These are phyloP conservation scores for Solanum chacoense DNA, from an alignment of 305 asterid species.

Conservation along the genomic window DNA sequence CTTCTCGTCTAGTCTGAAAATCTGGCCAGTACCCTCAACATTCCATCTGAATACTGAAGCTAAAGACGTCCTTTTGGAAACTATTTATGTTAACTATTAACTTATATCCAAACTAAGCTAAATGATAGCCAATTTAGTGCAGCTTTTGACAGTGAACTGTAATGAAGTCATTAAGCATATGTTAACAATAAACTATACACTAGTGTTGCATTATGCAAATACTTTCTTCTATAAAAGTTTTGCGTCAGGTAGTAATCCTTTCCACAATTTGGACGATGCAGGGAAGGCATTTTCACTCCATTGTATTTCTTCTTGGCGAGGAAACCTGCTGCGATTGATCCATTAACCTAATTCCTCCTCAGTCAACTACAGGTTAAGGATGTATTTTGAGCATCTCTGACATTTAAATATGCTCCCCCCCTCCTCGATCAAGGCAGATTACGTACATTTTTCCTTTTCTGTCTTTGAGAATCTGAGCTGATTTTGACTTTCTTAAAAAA, in stretches of 20 bases:
- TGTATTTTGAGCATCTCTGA: not conserved
- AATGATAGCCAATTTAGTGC: not conserved
- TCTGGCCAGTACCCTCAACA: not conserved
- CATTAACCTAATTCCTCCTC: not conserved
- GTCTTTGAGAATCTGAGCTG: not conserved
- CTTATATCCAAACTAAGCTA: not conserved
- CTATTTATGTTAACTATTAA: not conserved
- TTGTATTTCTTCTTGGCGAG: slow-evolving; percentile 4
- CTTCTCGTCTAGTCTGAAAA: not conserved
- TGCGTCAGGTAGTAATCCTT: not conserved
- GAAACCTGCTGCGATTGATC: not conserved
- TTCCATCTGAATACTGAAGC: not conserved
- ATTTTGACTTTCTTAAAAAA: not conserved
- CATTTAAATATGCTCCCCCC: not conserved
- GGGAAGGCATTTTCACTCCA: slow-evolving; percentile 6
- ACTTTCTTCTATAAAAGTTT: not conserved
- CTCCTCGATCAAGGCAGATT: not conserved
- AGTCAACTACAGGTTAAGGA: not conserved
- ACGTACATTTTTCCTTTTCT: not conserved
- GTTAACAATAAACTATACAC: not conserved
- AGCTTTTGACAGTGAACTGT: not conserved
- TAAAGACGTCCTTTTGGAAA: not conserved
- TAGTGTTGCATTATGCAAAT: not conserved
- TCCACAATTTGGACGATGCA: not conserved
- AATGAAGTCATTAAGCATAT: not conserved